Evolutionary conservation across 257 asterid genomes (phyloP).

Genomic region (Verbascum thapsus): DNA sequence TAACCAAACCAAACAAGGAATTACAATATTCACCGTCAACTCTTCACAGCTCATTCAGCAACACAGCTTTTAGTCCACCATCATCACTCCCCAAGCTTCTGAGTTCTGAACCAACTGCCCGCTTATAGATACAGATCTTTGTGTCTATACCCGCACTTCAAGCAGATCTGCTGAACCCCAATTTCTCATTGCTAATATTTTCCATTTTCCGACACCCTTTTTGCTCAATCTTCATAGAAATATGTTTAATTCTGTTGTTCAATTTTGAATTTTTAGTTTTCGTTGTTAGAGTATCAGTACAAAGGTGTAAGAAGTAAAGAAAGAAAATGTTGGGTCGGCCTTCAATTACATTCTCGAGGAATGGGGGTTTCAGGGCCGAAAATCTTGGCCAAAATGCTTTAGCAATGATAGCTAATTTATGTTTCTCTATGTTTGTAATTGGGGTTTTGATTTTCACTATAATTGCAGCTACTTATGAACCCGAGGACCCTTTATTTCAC

Average conservation of each 20-base stretch:
- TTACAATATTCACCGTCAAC: background rate
- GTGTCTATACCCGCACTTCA: constrained; percentile 29
- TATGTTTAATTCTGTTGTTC: constrained; percentile 18
- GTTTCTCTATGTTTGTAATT: constrained; percentile 73
- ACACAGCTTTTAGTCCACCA: constrained; percentile 25
- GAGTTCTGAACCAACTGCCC: constrained; percentile 20
- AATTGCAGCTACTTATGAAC: constrained; percentile 90
- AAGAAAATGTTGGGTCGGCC: constrained; percentile 57
- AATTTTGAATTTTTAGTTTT: background rate
- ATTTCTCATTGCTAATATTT: constrained; percentile 30
- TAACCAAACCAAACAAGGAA: constrained; percentile 32
- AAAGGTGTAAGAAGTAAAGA: constrained; percentile 5
- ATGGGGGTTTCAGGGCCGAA: constrained; percentile 74
- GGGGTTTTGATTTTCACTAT: constrained; percentile 83
- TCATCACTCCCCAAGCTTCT: constrained; percentile 34
- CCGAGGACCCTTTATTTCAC: constrained; percentile 88
- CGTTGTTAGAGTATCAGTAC: constrained; percentile 24
- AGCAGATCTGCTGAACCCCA: constrained; percentile 42
- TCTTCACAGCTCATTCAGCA: constrained; percentile 43
- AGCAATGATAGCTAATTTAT: constrained; percentile 76
- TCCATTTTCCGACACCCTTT: constrained; percentile 6
- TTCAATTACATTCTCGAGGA: constrained; percentile 44
- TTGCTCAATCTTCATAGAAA: constrained; percentile 14
- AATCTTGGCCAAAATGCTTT: constrained; percentile 77
- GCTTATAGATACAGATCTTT: constrained; percentile 29